Evolutionary conservation across 2,329 filamentous ascomycete genomes (phyloP), one percentile per base, ranked within the genome.

Genomic region (Chrysoporthe austroafricana): DNA sequence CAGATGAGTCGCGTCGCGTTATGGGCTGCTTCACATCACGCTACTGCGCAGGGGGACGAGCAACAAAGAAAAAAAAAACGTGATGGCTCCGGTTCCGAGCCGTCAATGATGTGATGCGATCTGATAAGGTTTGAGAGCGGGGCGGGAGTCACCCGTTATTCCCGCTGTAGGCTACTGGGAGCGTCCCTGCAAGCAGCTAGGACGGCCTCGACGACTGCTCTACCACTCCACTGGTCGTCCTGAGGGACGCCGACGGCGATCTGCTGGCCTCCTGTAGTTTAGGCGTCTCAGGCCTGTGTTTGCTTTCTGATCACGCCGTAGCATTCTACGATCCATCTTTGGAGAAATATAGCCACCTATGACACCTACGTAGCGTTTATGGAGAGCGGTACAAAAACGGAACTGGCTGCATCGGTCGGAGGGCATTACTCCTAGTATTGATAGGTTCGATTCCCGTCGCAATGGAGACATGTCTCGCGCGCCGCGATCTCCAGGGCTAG

Each of bases 1-100:
- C 11, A 32, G 13, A 39, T 54, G 46, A 52, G 43, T 52, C 59
- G 59, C 59, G 43, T 61, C 59, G 59, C 59, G 59, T 48, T 43
- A 44, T 43, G 18, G n/a, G 36, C 44, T 26, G 42, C 59, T 34
- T 61, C 59, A 26, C 21, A 61, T 61, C 21, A 48, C 42, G 59
- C 59, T 46, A 61, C 59, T 46, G 44, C n/a, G 48, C 44, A 3
- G 52, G 46, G 14, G 56, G 34, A n/a, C 8, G 3, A 36, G 26
- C 5, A 43, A 34, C 4, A 26, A 11, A 11, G 34, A 21, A 7
- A 43, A 43, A 18, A 32, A 46, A 42, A 58, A 65, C 64, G 50
- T 34, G 16, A 8, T 58, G 63, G 66, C 43, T 46, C 52, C 58
- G 36, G 44, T 39, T 39, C 36, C 44, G 36, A 42, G 46, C 64